A percentile compares a stretch with the other conserved stretches of the same genome.
Evolutionary conservation across 2,329 filamentous ascomycete genomes (phyloP).

Genomic region (Trematosphaeria pertusa): DNA sequence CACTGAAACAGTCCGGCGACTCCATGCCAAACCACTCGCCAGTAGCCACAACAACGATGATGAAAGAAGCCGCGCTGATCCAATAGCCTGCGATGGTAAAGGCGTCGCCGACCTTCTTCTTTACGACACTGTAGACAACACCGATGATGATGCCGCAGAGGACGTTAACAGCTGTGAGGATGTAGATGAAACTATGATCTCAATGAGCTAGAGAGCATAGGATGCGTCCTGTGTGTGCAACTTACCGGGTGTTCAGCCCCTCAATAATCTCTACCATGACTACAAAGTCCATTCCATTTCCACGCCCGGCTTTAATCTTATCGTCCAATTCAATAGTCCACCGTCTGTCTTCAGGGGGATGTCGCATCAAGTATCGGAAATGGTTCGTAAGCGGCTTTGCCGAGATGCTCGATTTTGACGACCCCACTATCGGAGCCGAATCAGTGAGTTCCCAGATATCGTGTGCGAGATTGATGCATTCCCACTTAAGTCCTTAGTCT

Average conservation of each 20-base stretch:
- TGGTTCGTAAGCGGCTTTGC: neutral
- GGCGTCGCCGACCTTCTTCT: too few relatives aligned
- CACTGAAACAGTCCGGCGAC: too few relatives aligned
- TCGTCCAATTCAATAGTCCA: neutral
- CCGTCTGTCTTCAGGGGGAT: neutral
- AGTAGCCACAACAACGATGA: too few relatives aligned
- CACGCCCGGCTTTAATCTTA: neutral
- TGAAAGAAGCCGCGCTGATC: too few relatives aligned
- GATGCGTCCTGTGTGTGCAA: too few relatives aligned
- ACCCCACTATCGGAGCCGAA: neutral
- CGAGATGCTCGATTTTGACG: neutral
- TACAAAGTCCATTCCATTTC: neutral
- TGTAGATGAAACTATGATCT: too few relatives aligned
- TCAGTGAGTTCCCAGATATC: neutral
- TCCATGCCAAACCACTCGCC: too few relatives aligned
- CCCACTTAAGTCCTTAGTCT: neutral
- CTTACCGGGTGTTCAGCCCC: neutral
- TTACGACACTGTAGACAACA: too few relatives aligned
- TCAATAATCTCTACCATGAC: neutral
- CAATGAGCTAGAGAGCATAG: neutral
- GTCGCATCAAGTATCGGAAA: neutral
- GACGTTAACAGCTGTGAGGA: too few relatives aligned
- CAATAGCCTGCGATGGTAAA: too few relatives aligned
- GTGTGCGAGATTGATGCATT: neutral
- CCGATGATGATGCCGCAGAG: too few relatives aligned